Percentiles rank a stretch among this genome's conserved stretches.
Evolutionary conservation across 306 rosid genomes (phyloP).

Genomic region (Canavalia gladiata): DNA sequence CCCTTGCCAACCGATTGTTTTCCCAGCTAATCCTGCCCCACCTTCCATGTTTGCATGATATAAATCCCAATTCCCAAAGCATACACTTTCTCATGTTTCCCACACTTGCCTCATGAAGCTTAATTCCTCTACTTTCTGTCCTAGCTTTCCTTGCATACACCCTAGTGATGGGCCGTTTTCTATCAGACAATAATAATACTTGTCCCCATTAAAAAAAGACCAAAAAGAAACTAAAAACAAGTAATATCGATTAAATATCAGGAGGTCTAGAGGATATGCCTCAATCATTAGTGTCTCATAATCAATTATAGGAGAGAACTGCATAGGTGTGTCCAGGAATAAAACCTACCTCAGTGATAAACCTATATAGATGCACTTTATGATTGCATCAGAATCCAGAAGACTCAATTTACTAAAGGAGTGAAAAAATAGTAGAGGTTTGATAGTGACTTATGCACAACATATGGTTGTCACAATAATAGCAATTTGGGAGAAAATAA

Average conservation of each 20-base stretch:
- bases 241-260: background rate
- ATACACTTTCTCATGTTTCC: background rate
- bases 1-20: background rate
- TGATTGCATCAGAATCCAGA: constrained; percentile 35
- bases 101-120: background rate
- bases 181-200: background rate
- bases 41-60: background rate
- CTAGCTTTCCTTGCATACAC: background rate
- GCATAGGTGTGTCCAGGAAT: background rate
- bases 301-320: background rate
- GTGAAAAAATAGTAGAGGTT: constrained; percentile 4
- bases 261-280: constrained; percentile 11
- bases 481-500: constrained; percentile 3
- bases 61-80: background rate
- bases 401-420: background rate
- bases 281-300: constrained; percentile 7
- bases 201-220: background rate
- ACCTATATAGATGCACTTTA: background rate
- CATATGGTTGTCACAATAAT: background rate
- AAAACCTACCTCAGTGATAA: constrained; percentile 7
- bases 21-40: constrained; percentile 2
- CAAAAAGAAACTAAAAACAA: background rate
- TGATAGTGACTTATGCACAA: constrained; percentile 29
- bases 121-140: constrained; percentile 5
- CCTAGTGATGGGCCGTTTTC: background rate